phyloP scores from a whole-genome alignment of 2,329 filamentous ascomycete genomes.

The Cercospora sesami region DNA sequence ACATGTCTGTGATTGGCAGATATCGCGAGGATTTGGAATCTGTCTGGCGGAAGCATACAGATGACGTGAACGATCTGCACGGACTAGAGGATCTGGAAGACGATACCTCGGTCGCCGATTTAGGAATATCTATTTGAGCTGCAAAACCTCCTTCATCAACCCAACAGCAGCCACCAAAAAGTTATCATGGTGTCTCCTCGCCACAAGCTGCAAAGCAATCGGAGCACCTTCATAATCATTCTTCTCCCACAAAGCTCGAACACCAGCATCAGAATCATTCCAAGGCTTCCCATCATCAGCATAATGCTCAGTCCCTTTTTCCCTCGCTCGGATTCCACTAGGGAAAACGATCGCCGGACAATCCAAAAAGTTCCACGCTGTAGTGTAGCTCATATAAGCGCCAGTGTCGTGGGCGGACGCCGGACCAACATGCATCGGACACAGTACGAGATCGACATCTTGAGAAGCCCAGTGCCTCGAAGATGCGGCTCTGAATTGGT shows the following conservation, averaged over 20 bases:
- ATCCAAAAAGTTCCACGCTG: conserved; percentile 67
- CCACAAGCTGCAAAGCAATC: conserved; percentile 56
- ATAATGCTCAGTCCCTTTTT: conserved; percentile 45
- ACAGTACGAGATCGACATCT: conserved; percentile 49
- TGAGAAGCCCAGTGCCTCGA: neutral
- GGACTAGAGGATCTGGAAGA: neutral
- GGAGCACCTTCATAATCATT: conserved; percentile 53
- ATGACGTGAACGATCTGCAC: neutral
- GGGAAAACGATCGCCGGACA: conserved; percentile 59
- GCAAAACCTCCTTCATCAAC: conserved; percentile 33
- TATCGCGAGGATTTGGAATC: neutral
- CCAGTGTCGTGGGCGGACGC: conserved; percentile 55
- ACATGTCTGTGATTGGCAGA: neutral
- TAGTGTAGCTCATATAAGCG: conserved; percentile 63
- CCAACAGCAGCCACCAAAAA: conserved; percentile 49
- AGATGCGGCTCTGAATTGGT: neutral
- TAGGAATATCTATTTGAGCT: neutral
- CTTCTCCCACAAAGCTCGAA: conserved; percentile 45
- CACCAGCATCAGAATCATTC: conserved; percentile 52
- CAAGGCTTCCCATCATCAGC: conserved; percentile 31
- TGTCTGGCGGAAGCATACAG: neutral
- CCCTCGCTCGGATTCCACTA: conserved; percentile 47
- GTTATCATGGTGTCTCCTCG: conserved; percentile 56
- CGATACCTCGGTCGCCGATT: neutral
- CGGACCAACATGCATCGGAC: conserved; percentile 56